Percentiles rank a stretch among this genome's conserved stretches.
These are phyloP conservation scores for Quercus suber DNA, from an alignment of 306 rosid genomes.

Conservation along the genomic window DNA sequence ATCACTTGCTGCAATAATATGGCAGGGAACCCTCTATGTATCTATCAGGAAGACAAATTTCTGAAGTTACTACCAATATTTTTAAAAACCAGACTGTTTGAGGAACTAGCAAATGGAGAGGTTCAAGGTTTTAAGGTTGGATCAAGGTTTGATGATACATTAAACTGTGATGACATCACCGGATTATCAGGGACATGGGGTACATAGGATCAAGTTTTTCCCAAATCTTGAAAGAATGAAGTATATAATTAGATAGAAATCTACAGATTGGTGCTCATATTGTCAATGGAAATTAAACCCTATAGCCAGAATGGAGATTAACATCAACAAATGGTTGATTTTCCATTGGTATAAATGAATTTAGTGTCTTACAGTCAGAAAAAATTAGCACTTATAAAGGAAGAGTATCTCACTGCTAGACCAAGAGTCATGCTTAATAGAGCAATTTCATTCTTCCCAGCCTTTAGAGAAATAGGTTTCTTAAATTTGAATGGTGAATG, in stretches of 20 bases:
- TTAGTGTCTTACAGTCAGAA: constrained; percentile 1
- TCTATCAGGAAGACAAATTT: not conserved
- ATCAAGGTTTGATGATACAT: not conserved
- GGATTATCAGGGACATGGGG: not conserved
- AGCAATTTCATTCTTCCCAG: constrained; percentile 86
- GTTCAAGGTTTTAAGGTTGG: no score
- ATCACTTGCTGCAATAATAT: not conserved
- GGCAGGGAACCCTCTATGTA: not conserved
- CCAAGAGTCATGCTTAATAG: constrained; percentile 88
- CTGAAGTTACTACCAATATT: not conserved
- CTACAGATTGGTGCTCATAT: not conserved
- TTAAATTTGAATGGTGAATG: constrained; percentile 59
- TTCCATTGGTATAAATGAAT: not conserved
- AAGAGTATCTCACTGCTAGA: constrained; percentile 50
- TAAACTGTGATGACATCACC: not conserved
- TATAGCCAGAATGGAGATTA: not conserved
- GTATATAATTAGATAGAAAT: not conserved
- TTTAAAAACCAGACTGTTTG: no score
- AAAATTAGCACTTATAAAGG: constrained; percentile 11
- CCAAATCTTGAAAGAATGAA: not conserved
- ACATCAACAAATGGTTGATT: not conserved
- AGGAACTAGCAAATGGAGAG: no score
- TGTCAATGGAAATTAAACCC: not conserved
- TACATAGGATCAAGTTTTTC: not conserved
- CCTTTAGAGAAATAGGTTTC: constrained; percentile 58